A percentile compares a stretch with the other conserved stretches of the same genome.
phyloP scores from a whole-genome alignment of 2,329 filamentous ascomycete species.

The Biscogniauxia sp. region DNA sequence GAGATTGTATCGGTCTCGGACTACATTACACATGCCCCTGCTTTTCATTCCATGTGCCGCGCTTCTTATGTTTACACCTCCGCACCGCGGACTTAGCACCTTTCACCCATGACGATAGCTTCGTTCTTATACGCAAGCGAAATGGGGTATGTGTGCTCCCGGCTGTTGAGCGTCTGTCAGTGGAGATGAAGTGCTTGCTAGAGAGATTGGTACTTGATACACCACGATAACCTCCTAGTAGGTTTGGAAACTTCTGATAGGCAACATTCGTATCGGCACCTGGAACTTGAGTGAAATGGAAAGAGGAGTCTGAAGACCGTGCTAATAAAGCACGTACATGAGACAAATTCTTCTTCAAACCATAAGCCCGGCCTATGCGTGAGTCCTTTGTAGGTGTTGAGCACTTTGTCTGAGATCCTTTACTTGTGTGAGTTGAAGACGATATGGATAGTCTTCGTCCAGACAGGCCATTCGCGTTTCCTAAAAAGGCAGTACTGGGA shows the following conservation, averaged over 20 bases:
- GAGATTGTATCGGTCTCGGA: conserved; percentile 9
- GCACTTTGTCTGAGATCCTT: conserved; percentile 5
- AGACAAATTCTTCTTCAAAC: conserved; percentile 26
- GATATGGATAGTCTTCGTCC: conserved; percentile 8
- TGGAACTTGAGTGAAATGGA: not conserved
- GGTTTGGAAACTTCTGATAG: not conserved
- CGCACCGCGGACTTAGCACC: conserved; percentile 25
- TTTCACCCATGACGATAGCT: conserved; percentile 28
- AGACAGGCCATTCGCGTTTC: conserved; percentile 2
- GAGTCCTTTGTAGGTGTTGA: conserved; percentile 6
- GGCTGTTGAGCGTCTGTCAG: conserved; percentile 5
- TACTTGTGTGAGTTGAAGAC: conserved; percentile 4
- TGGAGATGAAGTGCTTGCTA: conserved; percentile 8
- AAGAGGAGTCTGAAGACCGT: conserved; percentile 4
- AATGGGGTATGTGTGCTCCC: conserved; percentile 13
- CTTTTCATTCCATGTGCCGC: conserved; percentile 4
- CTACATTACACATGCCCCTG: conserved; percentile 5
- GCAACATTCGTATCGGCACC: not conserved
- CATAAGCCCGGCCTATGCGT: conserved; percentile 12
- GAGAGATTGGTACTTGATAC: conserved; percentile 11
- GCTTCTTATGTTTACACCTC: conserved; percentile 18
- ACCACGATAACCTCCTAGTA: conserved; percentile 5
- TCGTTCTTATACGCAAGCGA: conserved; percentile 25
- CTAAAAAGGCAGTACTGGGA: not conserved
- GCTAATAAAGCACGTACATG: conserved; percentile 24